Conservation (phyloP, 139 green algal genomes). For the Tetradesmus lagerheimii region DNA sequence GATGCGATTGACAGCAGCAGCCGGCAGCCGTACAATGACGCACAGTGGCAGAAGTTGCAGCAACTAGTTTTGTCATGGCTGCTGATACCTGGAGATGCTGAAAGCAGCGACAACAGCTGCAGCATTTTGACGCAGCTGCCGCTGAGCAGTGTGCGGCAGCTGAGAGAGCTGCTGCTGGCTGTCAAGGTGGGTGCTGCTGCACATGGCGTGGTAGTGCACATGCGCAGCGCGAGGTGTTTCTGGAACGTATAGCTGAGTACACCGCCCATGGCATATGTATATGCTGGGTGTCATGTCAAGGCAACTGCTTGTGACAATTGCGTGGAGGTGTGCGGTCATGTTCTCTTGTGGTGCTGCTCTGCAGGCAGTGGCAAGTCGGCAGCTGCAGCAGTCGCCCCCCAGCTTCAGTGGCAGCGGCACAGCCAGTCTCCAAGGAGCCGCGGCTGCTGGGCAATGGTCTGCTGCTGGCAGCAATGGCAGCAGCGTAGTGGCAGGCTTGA, state of each 20-base stretch:
- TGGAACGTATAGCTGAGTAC: neutral
- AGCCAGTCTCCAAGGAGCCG: neutral
- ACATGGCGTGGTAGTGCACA: slow-evolving; percentile 2
- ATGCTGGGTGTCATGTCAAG: neutral
- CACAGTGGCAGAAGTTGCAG: slow-evolving; percentile 48
- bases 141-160: slow-evolving; percentile 56
- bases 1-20: slow-evolving; percentile 25
- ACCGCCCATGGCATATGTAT: neutral
- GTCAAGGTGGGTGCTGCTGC: slow-evolving; percentile 40
- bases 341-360: neutral
- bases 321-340: neutral
- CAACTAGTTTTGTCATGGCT: slow-evolving; percentile 50
- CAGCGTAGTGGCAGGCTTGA: neutral
- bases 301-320: slow-evolving; percentile 10
- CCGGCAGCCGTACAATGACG: slow-evolving; percentile 47
- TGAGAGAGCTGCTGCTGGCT: slow-evolving; percentile 58
- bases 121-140: slow-evolving; percentile 50
- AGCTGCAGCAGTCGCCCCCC: neutral
- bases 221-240: neutral
- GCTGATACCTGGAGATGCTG: neutral
- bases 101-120: slow-evolving; percentile 5
- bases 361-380: neutral
- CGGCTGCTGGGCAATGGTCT: neutral
- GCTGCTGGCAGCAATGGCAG: neutral
- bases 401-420: neutral